Conservation (phyloP, 164 flowering plant species). For the Vitis cinerea region DNA sequence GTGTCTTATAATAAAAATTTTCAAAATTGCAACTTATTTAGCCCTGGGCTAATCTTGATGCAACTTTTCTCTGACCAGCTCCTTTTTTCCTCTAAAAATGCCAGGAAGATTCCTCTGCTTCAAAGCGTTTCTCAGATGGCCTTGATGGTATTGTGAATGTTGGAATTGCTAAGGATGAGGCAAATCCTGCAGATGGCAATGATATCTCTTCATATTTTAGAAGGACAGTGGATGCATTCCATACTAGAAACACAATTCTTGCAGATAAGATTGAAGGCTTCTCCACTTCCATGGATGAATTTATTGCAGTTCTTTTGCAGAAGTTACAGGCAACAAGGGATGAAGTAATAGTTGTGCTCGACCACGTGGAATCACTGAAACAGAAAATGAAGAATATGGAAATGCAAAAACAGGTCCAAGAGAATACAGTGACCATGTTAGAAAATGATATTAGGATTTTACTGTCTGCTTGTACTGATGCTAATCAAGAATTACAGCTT, state of each 20-base stretch:
- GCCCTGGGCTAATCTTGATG: too few species aligned
- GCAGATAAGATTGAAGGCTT: constrained; percentile 45
- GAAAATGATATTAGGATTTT: constrained; percentile 41
- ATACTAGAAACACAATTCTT: constrained; percentile 41
- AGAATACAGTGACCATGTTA: constrained; percentile 36
- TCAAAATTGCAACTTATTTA: too few species aligned
- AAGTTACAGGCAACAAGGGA: constrained; percentile 43
- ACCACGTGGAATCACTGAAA: constrained; percentile 41
- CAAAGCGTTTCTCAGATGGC: constrained; percentile 25
- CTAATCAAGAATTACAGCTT: constrained; percentile 43
- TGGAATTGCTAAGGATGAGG: constrained; percentile 29
- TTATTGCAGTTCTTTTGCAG: constrained; percentile 38
- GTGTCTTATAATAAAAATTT: background rate
- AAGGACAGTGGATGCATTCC: constrained; percentile 46
- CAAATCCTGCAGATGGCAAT: constrained; percentile 30
- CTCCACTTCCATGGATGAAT: constrained; percentile 46
- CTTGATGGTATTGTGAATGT: constrained; percentile 24
- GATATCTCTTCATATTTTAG: constrained; percentile 34
- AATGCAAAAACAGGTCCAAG: constrained; percentile 37
- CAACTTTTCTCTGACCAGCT: constrained; percentile 1
- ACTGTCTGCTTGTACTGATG: constrained; percentile 58
- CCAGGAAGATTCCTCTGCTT: constrained; percentile 43
- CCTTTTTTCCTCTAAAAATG: constrained; percentile 11
- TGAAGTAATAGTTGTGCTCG: constrained; percentile 25
- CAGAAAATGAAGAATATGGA: constrained; percentile 40